Conservation (phyloP, 2,329 filamentous ascomycete genomes). For the Fusarium azukiicola region DNA sequence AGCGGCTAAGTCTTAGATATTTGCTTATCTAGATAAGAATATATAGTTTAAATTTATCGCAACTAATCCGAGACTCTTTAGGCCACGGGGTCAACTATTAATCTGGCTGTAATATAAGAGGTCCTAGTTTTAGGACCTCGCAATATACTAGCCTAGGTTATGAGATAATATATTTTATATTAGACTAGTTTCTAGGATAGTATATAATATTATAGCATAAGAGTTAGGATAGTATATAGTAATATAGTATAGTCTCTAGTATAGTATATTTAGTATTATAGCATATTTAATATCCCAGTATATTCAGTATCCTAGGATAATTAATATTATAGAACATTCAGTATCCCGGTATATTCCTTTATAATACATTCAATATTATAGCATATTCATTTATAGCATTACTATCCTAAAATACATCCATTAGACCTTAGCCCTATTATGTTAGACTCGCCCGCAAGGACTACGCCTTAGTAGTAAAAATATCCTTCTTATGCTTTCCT, state of each 20-base stretch:
- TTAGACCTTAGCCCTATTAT: not conserved
- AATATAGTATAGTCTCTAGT: not conserved
- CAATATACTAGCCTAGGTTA: not conserved
- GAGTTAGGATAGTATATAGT: conserved; percentile 6
- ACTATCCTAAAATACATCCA: not conserved
- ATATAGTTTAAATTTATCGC: not conserved
- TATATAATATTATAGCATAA: not conserved
- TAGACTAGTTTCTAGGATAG: conserved; percentile 13
- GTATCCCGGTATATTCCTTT: no score
- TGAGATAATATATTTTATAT: not conserved
- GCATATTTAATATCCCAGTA: no score
- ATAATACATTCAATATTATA: not conserved
- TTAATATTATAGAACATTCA: not conserved
- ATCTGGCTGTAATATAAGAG: not conserved
- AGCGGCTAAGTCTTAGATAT: conserved; percentile 4
- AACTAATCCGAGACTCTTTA: not conserved
- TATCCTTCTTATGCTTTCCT: no score
- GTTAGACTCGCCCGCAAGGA: no score
- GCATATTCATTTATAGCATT: no score
- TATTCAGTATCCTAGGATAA: no score
- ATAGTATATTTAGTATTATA: not conserved
- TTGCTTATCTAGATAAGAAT: not conserved
- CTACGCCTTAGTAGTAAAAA: no score
- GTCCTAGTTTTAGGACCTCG: not conserved
- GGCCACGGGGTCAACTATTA: not conserved